Evolutionary conservation across 768 basidiomycete species (phyloP).

Genomic region (Cyclocybe cylindracea): DNA sequence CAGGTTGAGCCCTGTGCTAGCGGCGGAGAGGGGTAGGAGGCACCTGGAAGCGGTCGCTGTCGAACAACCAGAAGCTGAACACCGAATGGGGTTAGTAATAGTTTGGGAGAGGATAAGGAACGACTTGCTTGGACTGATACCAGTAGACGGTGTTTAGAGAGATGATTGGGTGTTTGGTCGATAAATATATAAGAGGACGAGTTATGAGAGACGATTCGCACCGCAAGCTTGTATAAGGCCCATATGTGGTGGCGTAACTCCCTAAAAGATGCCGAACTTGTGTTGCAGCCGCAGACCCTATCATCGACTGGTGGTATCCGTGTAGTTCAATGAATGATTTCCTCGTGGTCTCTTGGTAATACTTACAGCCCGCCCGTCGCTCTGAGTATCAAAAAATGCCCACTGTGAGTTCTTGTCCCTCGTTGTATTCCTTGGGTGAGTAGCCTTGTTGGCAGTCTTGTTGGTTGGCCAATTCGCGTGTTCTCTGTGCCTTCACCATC

Average conservation of each 20-base stretch:
- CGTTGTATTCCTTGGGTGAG: constrained; percentile 40
- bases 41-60: constrained; percentile 41
- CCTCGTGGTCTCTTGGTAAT: neutral
- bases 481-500: no score
- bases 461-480: no score
- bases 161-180: constrained; percentile 38
- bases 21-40: no score
- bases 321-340: no score
- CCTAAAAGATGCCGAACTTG: constrained; percentile 48
- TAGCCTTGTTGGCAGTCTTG: no score
- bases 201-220: constrained; percentile 25
- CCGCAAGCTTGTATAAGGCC: constrained; percentile 49
- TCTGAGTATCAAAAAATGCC: constrained; percentile 53
- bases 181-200: neutral
- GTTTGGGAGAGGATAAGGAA: neutral
- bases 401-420: constrained; percentile 41
- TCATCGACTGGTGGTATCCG: constrained; percentile 38
- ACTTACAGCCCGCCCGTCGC: constrained; percentile 45
- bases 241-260: constrained; percentile 44
- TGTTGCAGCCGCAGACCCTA: constrained; percentile 37
- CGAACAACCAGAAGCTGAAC: constrained; percentile 57
- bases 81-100: neutral
- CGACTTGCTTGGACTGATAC: constrained; percentile 54
- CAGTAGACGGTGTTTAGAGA: constrained; percentile 60
- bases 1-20: neutral